Percentiles rank a stretch among this genome's conserved stretches.
phyloP scores from a whole-genome alignment of 2,329 filamentous ascomycete species.

The Annulohypoxylon truncatum region DNA sequence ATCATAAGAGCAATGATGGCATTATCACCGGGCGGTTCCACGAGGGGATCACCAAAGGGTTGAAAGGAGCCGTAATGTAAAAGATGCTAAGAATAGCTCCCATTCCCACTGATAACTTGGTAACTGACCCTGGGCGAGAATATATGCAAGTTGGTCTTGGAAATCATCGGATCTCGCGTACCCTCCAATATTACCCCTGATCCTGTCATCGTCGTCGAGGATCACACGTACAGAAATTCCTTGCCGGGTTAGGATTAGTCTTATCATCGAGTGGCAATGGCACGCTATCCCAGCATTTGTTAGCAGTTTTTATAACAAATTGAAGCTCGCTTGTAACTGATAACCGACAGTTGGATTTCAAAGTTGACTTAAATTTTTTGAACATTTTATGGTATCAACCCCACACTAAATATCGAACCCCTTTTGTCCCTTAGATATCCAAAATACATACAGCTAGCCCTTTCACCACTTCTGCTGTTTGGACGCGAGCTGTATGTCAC shows the following conservation, averaged over 20 bases:
- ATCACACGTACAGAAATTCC: not conserved
- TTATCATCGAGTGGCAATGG: not conserved
- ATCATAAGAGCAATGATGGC: no score
- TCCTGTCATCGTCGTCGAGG: not conserved
- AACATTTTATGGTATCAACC: not conserved
- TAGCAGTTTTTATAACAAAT: constrained; percentile 2
- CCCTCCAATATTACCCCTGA: not conserved
- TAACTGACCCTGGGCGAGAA: no score
- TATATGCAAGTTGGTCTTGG: no score
- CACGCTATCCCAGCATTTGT: not conserved
- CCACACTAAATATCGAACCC: not conserved
- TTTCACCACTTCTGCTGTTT: not conserved
- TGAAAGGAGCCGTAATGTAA: no score
- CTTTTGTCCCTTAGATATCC: constrained; percentile 1
- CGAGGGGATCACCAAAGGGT: no score
- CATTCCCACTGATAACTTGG: no score
- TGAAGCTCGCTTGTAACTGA: not conserved
- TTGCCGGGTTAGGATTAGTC: not conserved
- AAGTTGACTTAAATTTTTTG: not conserved
- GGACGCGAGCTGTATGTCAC: not conserved
- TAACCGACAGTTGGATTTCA: not conserved
- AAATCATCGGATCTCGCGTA: not conserved
- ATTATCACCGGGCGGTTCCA: no score
- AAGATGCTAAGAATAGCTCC: no score
- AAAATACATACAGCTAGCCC: not conserved